Evolutionary conservation across 2,329 filamentous ascomycete genomes (phyloP).

Genomic region (Sporothrix sp.): DNA sequence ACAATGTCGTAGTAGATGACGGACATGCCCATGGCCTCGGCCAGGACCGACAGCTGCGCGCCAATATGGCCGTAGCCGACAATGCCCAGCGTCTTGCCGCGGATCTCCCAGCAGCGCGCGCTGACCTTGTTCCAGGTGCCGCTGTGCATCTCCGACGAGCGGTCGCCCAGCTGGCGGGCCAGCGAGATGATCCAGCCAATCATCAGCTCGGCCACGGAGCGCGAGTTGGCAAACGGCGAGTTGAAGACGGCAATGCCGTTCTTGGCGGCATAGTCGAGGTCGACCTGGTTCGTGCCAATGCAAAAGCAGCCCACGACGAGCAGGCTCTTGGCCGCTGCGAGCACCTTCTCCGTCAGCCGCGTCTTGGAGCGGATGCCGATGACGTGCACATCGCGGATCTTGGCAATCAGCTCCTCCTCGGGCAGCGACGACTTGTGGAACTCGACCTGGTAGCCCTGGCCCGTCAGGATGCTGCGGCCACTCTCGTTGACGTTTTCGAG

Average conservation of each 20-base stretch:
- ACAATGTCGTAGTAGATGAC: slow-evolving; percentile 96
- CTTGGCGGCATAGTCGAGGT: slow-evolving; percentile 71
- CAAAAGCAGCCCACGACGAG: slow-evolving; percentile 98
- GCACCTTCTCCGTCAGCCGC: slow-evolving; percentile 75
- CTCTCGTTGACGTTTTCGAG: slow-evolving; percentile 94
- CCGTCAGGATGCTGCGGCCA: slow-evolving; percentile 69
- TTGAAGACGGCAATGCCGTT: slow-evolving; percentile 97
- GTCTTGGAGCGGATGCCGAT: slow-evolving; percentile 98
- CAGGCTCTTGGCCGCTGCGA: slow-evolving; percentile 84
- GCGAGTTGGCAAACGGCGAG: slow-evolving; percentile 95
- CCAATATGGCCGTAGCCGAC: slow-evolving; percentile 97
- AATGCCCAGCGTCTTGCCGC: slow-evolving; percentile 93
- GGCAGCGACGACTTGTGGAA: slow-evolving; percentile 78
- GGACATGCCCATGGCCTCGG: slow-evolving; percentile 95
- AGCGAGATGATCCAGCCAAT: slow-evolving; percentile 89
- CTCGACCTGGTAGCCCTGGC: slow-evolving; percentile 94
- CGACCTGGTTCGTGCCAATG: slow-evolving; percentile 94
- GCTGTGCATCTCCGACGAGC: slow-evolving; percentile 85
- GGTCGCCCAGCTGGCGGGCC: slow-evolving; percentile 85
- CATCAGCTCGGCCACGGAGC: slow-evolving; percentile 91
- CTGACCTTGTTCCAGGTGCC: slow-evolving; percentile 98
- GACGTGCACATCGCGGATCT: slow-evolving; percentile 92
- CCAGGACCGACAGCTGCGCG: slow-evolving; percentile 86
- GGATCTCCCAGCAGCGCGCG: slow-evolving; percentile 92
- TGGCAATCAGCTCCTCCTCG: slow-evolving; percentile 91